Conservation (phyloP, 345 rosid species). For the Lagerstroemia speciosa region DNA sequence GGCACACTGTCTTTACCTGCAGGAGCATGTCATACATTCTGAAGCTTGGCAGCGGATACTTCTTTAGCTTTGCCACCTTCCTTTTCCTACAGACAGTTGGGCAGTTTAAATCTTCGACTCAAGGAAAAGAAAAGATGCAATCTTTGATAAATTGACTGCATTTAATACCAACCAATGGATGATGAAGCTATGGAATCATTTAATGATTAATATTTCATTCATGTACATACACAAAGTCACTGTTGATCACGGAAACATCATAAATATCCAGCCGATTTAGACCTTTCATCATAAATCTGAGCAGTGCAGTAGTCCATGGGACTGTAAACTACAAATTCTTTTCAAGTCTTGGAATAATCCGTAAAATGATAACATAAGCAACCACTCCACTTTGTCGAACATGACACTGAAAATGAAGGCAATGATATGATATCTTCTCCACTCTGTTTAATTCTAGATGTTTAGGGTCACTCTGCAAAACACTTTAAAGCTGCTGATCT, state of each 20-base stretch:
- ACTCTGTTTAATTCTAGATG: neutral
- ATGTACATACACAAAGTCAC: neutral
- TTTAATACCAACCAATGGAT: neutral
- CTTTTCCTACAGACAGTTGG: slow-evolving; percentile 34
- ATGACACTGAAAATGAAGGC: neutral
- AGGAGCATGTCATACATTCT: slow-evolving; percentile 31
- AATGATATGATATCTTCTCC: neutral
- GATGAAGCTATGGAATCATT: neutral
- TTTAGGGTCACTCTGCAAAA: neutral
- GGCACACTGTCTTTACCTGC: neutral
- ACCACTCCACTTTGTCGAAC: neutral
- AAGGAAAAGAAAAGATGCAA: neutral
- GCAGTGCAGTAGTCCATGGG: neutral
- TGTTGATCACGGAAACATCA: neutral
- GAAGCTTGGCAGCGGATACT: slow-evolving; percentile 35
- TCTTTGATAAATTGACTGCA: neutral
- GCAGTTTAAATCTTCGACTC: neutral
- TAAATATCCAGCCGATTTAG: neutral
- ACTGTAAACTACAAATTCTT: neutral
- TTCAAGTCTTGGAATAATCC: neutral
- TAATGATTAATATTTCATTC: neutral
- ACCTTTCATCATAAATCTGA: neutral
- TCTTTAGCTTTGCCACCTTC: slow-evolving; percentile 35
- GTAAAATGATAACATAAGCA: neutral
- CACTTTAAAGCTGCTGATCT: neutral